These are phyloP conservation scores for Ogataea ganodermae DNA, from an alignment of 805 yeast species.

Conservation along the genomic window DNA sequence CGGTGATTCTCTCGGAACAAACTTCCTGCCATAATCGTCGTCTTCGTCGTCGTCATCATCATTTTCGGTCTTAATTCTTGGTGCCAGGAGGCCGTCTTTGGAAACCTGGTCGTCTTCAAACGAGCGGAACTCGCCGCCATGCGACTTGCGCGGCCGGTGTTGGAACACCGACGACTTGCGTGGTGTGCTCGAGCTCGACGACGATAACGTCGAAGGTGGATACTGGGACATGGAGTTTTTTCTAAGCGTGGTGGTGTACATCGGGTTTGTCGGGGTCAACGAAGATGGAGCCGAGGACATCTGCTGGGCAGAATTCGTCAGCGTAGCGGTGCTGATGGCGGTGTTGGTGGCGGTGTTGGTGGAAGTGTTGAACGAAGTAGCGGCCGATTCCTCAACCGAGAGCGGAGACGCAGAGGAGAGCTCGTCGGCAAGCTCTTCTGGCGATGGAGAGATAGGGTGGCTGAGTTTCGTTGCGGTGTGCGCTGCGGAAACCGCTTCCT, in stretches of 20 bases:
- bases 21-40: constrained; percentile 15
- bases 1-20: constrained; percentile 17
- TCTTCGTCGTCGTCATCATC: constrained; percentile 18
- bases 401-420: constrained; percentile 17
- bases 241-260: constrained; percentile 32
- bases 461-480: neutral
- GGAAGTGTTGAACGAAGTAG: constrained; percentile 21
- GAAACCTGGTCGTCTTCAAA: constrained; percentile 7
- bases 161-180: constrained; percentile 15
- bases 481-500: neutral
- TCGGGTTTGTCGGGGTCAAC: constrained; percentile 9
- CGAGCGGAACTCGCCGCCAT: constrained; percentile 1
- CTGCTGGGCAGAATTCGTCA: neutral
- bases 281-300: neutral
- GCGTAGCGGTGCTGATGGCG: constrained; percentile 13
- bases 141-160: constrained; percentile 6
- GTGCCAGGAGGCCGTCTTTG: constrained; percentile 22
- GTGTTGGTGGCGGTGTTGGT: constrained; percentile 19
- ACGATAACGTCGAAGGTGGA: constrained; percentile 41
- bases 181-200: constrained; percentile 20
- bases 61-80: constrained; percentile 17
- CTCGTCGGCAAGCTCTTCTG: constrained; percentile 16
- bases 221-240: constrained; percentile 46
- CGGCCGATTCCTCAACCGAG: constrained; percentile 21
- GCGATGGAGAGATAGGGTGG: constrained; percentile 17